Conservation (phyloP, 345 rosid species). For the Hypericum androsaemum region DNA sequence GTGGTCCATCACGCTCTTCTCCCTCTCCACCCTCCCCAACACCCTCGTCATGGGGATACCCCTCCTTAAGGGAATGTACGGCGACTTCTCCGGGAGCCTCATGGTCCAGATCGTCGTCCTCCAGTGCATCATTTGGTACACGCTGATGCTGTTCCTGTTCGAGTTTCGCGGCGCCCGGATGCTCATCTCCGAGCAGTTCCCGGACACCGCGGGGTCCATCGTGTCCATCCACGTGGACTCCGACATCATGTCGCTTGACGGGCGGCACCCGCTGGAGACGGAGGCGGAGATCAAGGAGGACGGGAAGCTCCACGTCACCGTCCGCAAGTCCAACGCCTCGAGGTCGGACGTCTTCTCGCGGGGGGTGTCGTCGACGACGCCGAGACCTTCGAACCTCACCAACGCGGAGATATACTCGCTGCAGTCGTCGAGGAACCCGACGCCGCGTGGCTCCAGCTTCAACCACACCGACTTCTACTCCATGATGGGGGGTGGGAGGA, state of each 20-base stretch:
- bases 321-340: slow-evolving; percentile 79
- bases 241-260: slow-evolving; percentile 78
- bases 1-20: slow-evolving; percentile 92
- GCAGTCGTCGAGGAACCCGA: slow-evolving; percentile 65
- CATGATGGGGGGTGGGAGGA: slow-evolving; percentile 78
- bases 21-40: slow-evolving; percentile 83
- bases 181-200: slow-evolving; percentile 87
- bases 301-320: slow-evolving; percentile 83
- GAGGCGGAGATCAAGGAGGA: slow-evolving; percentile 80
- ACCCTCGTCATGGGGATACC: slow-evolving; percentile 98
- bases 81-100: slow-evolving; percentile 48
- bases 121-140: slow-evolving; percentile 96
- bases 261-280: slow-evolving; percentile 65
- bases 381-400: slow-evolving; percentile 78
- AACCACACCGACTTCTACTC: slow-evolving; percentile 81
- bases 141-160: slow-evolving; percentile 73
- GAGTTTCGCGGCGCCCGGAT: slow-evolving; percentile 90
- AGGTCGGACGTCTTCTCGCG: slow-evolving; percentile 54
- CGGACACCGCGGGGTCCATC: slow-evolving; percentile 86
- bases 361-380: slow-evolving; percentile 53
- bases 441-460: slow-evolving; percentile 89
- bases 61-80: slow-evolving; percentile 83
- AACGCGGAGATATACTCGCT: slow-evolving; percentile 91
- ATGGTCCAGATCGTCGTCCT: slow-evolving; percentile 95
- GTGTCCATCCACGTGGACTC: slow-evolving; percentile 87